These are phyloP conservation scores for Pyrus hybrid DNA, from an alignment of 331 rosid genomes.

Conservation along the genomic window DNA sequence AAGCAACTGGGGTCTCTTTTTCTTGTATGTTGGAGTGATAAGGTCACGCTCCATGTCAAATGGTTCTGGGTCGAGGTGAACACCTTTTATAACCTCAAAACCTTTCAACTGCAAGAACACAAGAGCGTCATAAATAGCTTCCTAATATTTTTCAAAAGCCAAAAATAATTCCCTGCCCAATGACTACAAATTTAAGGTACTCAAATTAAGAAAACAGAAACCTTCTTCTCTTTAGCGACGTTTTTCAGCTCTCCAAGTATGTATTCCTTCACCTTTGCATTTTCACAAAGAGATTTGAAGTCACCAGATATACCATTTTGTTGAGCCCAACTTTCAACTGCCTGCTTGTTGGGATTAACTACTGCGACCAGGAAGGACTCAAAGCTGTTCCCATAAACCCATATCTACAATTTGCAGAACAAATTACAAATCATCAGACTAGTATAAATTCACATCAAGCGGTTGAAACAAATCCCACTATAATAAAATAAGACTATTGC, in stretches of 20 bases:
- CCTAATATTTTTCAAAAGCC: background rate
- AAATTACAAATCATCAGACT: slow-evolving; percentile 1
- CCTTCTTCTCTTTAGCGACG: slow-evolving; percentile 85
- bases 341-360: slow-evolving; percentile 60
- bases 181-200: slow-evolving; percentile 3
- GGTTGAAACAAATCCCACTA: background rate
- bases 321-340: slow-evolving; percentile 75
- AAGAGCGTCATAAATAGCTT: slow-evolving; percentile 11
- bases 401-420: slow-evolving; percentile 46
- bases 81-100: slow-evolving; percentile 68
- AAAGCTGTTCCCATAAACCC: slow-evolving; percentile 95
- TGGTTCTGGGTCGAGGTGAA: slow-evolving; percentile 82
- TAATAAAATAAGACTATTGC: background rate
- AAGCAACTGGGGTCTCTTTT: slow-evolving; percentile 90
- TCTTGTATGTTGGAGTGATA: slow-evolving; percentile 91
- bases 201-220: slow-evolving; percentile 18
- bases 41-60: slow-evolving; percentile 98
- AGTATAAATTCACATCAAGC: background rate
- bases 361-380: slow-evolving; percentile 91
- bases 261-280: slow-evolving; percentile 56
- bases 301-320: slow-evolving; percentile 66
- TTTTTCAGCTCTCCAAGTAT: slow-evolving; percentile 62
- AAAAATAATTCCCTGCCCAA: background rate
- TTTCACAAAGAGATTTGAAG: slow-evolving; percentile 61
- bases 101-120: slow-evolving; percentile 78